Conservation (phyloP, 306 rosid species). For the Glycine soja region DNA sequence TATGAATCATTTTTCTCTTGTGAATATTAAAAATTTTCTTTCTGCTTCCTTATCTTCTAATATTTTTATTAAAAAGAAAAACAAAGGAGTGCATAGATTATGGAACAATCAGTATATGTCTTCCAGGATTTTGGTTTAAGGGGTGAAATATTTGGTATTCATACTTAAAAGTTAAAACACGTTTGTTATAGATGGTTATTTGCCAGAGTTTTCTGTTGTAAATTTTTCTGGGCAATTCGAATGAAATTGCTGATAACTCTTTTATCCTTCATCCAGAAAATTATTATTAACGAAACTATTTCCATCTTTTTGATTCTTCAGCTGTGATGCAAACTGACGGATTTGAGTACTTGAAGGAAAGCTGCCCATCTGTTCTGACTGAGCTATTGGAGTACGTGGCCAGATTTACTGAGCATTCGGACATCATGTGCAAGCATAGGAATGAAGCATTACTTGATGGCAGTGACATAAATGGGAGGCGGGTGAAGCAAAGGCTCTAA, state of each 20-base stretch:
- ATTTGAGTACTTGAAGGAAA: conserved; percentile 85
- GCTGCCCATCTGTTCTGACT: conserved; percentile 83
- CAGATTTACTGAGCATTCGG: conserved; percentile 75
- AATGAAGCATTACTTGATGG: conserved; percentile 80
- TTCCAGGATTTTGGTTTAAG: conserved; percentile 22
- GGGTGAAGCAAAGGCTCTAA: conserved; percentile 90
- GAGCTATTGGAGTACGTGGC: conserved; percentile 92
- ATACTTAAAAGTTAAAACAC: background rate
- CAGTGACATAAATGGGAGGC: conserved; percentile 83
- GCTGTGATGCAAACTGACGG: conserved; percentile 97
- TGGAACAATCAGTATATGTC: background rate
- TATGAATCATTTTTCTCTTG: conserved; percentile 2
- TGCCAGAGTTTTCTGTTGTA: background rate
- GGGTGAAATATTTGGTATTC: conserved; percentile 3
- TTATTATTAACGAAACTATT: conserved; percentile 22
- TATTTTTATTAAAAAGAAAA: background rate
- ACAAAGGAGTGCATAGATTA: background rate
- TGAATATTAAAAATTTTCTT: background rate
- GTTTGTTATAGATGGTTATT: background rate
- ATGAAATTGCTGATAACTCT: background rate
- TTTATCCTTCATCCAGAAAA: conserved; percentile 5
- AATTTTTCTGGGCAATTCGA: background rate
- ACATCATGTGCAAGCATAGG: conserved; percentile 63
- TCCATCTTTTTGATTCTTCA: conserved; percentile 43
- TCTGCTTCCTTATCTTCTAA: conserved; percentile 27